Base-by-base conservation (phyloP, 345 rosid genomes). In the Gossypium longicalyx region DNA sequence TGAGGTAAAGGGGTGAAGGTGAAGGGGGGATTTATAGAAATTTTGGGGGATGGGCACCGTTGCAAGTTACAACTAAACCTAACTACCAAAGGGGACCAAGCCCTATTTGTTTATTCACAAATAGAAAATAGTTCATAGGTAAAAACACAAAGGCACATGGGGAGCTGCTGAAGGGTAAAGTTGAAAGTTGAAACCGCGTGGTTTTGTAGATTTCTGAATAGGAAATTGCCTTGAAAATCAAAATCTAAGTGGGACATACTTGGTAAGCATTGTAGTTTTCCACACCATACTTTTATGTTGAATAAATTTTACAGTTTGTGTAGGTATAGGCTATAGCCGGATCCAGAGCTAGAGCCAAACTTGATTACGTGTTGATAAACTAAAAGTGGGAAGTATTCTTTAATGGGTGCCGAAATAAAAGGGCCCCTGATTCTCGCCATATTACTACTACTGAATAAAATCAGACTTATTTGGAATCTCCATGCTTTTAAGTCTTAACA, bases 1-100 rank as follows among this genome's bases (percentile, higher is more conserved):
- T 82, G 88, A 78, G 73, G 88, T 45, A 72, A 80, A 74, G 12
- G 75, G 52, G 74, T 16, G 64, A 77, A 81, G 80, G 20, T 8
- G 5, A 74, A 17, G 57, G 74, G 74, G 16, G 74, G 80, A 57
- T 86, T 86, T 92, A 90, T 92, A 90, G 90, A 60, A 80, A 80
- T 11, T 56, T 16, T 60, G 23, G 70, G 54, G 65, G 19, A 44
- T 57, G 74, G 82, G 83, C 86, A 76, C 81, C 68, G 72, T 58
- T 72, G 70, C 73, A 79, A 69, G 23, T 51, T 49, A 51, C 48
- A 70, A 70, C 73, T 52, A 52, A 77, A 74, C 77, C 60, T 67
- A 72, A 27, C 74, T 49, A 71, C 67, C 82, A 74, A 69, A 76
- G 85, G 86, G 86, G 79, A 85, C 86, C 80, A 72, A 77, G 75